Evolutionary conservation across 768 basidiomycete species (phyloP).

Genomic region (Suillus hirtellus): DNA sequence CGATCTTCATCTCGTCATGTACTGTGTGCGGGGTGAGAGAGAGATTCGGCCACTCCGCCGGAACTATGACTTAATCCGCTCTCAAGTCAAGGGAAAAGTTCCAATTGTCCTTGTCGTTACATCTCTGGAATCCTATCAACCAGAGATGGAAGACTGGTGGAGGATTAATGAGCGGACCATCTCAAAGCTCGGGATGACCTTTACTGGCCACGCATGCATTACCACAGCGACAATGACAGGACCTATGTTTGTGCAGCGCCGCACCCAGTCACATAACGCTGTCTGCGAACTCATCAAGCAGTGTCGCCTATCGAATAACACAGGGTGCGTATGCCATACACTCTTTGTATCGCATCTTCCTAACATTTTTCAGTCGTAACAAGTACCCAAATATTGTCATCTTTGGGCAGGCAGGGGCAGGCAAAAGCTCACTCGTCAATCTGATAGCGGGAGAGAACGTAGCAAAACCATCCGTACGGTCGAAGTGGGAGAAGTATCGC

Average conservation of each 20-base stretch:
- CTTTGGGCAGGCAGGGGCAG: conserved; percentile 41
- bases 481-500: conserved; percentile 27
- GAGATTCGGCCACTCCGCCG: conserved; percentile 36
- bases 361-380: neutral
- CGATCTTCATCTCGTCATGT: conserved; percentile 41
- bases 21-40: conserved; percentile 38
- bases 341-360: neutral
- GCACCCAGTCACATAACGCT: conserved; percentile 34
- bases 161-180: conserved; percentile 25
- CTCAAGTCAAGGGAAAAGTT: conserved; percentile 38
- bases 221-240: neutral
- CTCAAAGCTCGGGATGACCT: neutral
- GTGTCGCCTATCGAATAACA: conserved; percentile 21
- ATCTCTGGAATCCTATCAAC: conserved; percentile 32
- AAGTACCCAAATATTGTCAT: conserved; percentile 35
- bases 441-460: conserved; percentile 28
- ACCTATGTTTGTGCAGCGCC: conserved; percentile 15
- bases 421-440: conserved; percentile 34
- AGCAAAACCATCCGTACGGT: conserved; percentile 27
- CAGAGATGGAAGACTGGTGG: conserved; percentile 40
- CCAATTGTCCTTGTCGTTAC: conserved; percentile 40
- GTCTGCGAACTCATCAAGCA: conserved; percentile 42
- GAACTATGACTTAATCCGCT: conserved; percentile 37
- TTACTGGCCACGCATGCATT: neutral
- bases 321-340: neutral